Conservation (phyloP, 805 yeast species). For the Yarrowia bubula region DNA sequence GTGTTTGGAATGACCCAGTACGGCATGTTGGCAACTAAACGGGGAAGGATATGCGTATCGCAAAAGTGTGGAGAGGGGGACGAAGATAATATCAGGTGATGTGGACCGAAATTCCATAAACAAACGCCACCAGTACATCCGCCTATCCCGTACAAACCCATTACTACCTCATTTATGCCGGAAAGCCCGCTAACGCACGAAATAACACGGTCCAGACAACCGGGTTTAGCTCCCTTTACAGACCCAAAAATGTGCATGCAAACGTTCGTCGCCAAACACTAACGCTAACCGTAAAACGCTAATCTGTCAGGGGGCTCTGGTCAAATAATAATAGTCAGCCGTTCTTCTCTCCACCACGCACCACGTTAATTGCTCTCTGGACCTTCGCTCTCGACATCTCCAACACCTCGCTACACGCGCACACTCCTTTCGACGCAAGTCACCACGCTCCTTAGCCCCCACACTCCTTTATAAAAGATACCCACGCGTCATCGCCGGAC, state of each 20-base stretch:
- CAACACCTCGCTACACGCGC: conserved; percentile 2
- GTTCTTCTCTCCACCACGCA: background rate
- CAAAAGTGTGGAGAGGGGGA: background rate
- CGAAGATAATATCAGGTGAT: background rate
- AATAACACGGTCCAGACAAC: background rate
- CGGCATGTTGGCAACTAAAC: background rate
- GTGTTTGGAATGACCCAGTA: conserved; percentile 21
- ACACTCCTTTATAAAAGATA: no score
- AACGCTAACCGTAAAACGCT: background rate
- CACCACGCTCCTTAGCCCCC: conserved; percentile 6
- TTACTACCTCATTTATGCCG: background rate
- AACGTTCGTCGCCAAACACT: background rate
- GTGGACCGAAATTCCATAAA: background rate
- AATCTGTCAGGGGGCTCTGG: background rate
- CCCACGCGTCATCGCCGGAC: conserved; percentile 26
- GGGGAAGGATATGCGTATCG: background rate
- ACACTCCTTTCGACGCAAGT: conserved; percentile 11
- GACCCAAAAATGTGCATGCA: background rate
- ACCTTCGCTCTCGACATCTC: background rate
- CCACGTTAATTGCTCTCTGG: background rate
- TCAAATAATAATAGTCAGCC: background rate
- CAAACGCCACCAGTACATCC: background rate
- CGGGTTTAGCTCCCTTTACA: background rate
- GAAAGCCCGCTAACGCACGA: background rate
- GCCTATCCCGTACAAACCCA: background rate